Conservation (phyloP, 768 basidiomycete species). For the Galerina marginata region DNA sequence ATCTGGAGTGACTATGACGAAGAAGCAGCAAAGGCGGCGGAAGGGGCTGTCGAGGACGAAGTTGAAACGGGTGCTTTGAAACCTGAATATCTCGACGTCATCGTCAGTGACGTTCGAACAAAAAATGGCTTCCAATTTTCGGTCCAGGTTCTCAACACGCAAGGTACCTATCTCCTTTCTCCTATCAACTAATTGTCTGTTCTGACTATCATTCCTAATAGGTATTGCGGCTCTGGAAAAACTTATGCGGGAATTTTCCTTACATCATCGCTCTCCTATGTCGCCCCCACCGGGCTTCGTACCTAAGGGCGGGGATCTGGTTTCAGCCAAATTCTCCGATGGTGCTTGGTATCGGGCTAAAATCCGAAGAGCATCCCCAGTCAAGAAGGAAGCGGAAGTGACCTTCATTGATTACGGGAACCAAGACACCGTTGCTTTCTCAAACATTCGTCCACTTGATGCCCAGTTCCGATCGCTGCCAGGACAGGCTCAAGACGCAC, state of each 20-base stretch:
- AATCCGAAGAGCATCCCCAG: conserved; percentile 81
- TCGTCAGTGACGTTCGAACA: conserved; percentile 85
- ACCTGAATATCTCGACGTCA: conserved; percentile 89
- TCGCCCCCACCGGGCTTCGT: conserved; percentile 68
- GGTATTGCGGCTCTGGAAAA: conserved; percentile 92
- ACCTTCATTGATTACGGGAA: conserved; percentile 97
- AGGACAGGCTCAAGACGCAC: conserved; percentile 94
- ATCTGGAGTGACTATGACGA: conserved; percentile 89
- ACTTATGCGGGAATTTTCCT: conserved; percentile 92
- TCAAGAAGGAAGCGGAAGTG: conserved; percentile 94
- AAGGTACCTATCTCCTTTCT: conserved; percentile 58
- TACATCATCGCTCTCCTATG: conserved; percentile 76
- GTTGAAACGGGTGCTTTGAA: conserved; percentile 62
- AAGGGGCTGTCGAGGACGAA: conserved; percentile 46
- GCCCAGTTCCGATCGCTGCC: conserved; percentile 87
- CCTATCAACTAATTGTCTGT: not conserved
- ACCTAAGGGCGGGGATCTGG: conserved; percentile 86
- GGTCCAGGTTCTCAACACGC: conserved; percentile 90
- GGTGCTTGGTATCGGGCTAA: conserved; percentile 96
- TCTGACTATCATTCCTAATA: conserved; percentile 31
- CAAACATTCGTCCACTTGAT: conserved; percentile 88
- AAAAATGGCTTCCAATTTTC: conserved; percentile 84
- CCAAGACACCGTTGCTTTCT: conserved; percentile 84
- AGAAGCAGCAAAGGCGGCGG: conserved; percentile 54
- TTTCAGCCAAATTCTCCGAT: conserved; percentile 94